phyloP scores from a whole-genome alignment of 768 basidiomycete species.

The Hericium rajendrae region DNA sequence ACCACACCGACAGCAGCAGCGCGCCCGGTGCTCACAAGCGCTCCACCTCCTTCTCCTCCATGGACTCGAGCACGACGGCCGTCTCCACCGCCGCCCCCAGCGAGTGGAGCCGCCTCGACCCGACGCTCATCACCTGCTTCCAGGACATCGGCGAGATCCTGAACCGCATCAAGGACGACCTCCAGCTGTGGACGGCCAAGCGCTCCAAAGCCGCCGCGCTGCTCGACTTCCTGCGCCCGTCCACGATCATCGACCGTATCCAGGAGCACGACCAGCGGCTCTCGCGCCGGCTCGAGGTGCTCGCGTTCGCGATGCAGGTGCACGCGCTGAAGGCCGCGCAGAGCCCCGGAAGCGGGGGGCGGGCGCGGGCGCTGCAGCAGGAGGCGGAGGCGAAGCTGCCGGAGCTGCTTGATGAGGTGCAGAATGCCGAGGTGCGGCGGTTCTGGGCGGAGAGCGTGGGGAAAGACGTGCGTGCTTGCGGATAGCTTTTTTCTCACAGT shows the following conservation, averaged over 20 bases:
- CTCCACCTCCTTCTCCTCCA: too few species aligned
- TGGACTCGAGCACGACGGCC: neutral
- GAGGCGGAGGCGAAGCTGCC: neutral
- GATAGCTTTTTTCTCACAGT: neutral
- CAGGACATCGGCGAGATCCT: constrained; percentile 2
- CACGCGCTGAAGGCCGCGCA: neutral
- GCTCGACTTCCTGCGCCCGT: neutral
- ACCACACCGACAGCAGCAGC: too few species aligned
- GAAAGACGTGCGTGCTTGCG: constrained; percentile 1
- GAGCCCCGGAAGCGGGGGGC: neutral
- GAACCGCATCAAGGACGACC: neutral
- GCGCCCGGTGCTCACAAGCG: too few species aligned
- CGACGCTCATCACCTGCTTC: neutral
- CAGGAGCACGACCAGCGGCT: neutral
- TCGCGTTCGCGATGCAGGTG: neutral
- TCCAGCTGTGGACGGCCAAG: neutral
- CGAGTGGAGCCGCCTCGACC: neutral
- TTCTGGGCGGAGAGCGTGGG: constrained; percentile 1
- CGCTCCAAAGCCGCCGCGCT: neutral
- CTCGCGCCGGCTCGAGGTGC: neutral
- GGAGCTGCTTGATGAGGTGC: neutral
- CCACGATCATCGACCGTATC: neutral
- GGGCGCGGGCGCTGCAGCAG: neutral
- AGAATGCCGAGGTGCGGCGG: neutral
- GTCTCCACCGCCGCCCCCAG: neutral